Evolutionary conservation across 805 yeast species (phyloP).

Genomic region (Candida saitoana): DNA sequence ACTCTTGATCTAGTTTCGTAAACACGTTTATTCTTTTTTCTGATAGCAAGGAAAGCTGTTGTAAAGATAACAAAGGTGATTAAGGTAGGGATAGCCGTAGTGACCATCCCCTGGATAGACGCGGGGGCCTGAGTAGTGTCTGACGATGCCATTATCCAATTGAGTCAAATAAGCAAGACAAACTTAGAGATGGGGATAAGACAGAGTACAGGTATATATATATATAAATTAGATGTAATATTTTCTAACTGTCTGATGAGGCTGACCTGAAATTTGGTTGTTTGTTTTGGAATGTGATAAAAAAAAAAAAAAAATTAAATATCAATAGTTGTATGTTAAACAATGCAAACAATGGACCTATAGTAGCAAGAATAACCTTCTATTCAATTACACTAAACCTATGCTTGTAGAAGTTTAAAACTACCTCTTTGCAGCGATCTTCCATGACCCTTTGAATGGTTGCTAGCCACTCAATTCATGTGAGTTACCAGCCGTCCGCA

Average conservation of each 20-base stretch:
- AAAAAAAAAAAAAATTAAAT: no score
- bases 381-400: no score
- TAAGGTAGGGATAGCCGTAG: slow-evolving; percentile 44
- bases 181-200: no score
- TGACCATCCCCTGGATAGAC: slow-evolving; percentile 26
- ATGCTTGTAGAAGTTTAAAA: no score
- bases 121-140: slow-evolving; percentile 3
- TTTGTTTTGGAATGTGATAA: not conserved
- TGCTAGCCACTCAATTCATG: no score
- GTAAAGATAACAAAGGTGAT: slow-evolving; percentile 40
- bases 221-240: not conserved
- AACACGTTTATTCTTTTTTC: slow-evolving; percentile 44
- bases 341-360: not conserved
- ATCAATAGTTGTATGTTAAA: not conserved
- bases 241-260: not conserved
- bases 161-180: not conserved
- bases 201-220: no score
- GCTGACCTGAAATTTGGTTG: not conserved
- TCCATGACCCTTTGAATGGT: no score
- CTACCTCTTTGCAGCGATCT: no score
- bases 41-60: slow-evolving; percentile 34
- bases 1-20: slow-evolving; percentile 51
- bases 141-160: not conserved
- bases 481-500: no score
- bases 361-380: no score